Evolutionary conservation across 768 basidiomycete species (phyloP), one percentile per base, ranked within the genome.

Genomic region (Termitomyces sp.): DNA sequence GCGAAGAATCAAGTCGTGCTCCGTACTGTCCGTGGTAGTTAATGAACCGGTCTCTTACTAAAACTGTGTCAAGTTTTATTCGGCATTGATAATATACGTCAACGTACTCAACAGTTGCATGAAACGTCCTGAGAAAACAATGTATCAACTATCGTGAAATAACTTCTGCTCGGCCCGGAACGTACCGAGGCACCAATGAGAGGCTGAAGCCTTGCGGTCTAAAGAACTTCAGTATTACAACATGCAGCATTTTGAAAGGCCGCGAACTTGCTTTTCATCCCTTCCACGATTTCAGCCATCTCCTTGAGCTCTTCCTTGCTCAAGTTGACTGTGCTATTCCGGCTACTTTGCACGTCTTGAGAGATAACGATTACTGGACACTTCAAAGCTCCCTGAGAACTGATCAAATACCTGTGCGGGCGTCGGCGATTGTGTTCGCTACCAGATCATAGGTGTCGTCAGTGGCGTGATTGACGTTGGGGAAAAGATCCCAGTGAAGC

Each of bases 21-120:
- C 72, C 72, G 3, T 72, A 66, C 59, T 80, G 73, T 10, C 79
- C 81, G 13, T 78, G 59, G 42, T 73, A 78, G 54, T 81, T 75
- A 15, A 75, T 46, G 56, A 78, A 78, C 24, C 69, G 65, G 37
- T 66, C 59, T 51, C 46, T 56, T 29, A 63, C 58, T 55, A 22
- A 20, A 29, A 22, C 9, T n/a, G 5, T 13, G 12, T 60, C 2
- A 56, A 37, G 26, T 18, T 28, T 24, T 4, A n/a, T 12, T 20
- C 16, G 1, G 6, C 24, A 6, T 20, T 34, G 4, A 15, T 3
- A 4, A 13, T 1, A 34, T 24, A 51, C 2, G 18, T 33, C 7
- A 10, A 5, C 44, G 13, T 45, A 46, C 56, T 16, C 8, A 57
- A 1, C 9, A 39, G 1, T 18, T n/a, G 49, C 56, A 57, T 51